These are phyloP conservation scores for Blastocrithidia nonstop DNA, from an alignment of 208 protist genomes.

Conservation along the genomic window DNA sequence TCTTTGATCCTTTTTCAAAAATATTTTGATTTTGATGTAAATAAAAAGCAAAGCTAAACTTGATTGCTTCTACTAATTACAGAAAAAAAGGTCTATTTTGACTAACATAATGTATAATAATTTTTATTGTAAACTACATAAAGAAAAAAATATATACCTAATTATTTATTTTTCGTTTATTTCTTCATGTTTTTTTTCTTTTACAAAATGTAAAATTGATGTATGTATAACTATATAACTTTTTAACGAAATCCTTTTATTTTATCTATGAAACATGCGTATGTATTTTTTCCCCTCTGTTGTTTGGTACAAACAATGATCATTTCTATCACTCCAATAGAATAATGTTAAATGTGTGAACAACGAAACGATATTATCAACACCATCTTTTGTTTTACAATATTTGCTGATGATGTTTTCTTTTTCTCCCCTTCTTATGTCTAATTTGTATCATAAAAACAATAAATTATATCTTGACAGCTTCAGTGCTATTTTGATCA, in stretches of 20 bases:
- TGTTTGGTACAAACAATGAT: background rate
- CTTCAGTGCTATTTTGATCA: background rate
- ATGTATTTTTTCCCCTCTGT: background rate
- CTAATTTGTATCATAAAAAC: background rate
- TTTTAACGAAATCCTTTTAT: background rate
- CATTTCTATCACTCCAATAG: background rate
- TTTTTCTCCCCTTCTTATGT: background rate
- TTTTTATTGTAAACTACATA: background rate
- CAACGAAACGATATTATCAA: background rate
- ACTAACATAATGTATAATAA: background rate
- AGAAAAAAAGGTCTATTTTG: background rate
- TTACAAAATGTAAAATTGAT: slow-evolving; percentile 3
- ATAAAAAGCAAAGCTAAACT: too few species aligned
- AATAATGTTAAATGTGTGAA: background rate
- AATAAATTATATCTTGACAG: background rate
- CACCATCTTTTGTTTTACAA: background rate
- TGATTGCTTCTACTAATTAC: too few species aligned
- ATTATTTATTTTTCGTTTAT: too few species aligned
- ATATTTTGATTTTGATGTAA: too few species aligned
- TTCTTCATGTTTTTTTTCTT: slow-evolving; percentile 3
- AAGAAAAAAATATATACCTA: too few species aligned
- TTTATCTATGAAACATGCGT: background rate
- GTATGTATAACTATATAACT: slow-evolving; percentile 4
- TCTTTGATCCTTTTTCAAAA: too few species aligned
- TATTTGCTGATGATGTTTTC: background rate